Evolutionary conservation across 331 rosid species (phyloP).

Genomic region (Arachis monticola): DNA sequence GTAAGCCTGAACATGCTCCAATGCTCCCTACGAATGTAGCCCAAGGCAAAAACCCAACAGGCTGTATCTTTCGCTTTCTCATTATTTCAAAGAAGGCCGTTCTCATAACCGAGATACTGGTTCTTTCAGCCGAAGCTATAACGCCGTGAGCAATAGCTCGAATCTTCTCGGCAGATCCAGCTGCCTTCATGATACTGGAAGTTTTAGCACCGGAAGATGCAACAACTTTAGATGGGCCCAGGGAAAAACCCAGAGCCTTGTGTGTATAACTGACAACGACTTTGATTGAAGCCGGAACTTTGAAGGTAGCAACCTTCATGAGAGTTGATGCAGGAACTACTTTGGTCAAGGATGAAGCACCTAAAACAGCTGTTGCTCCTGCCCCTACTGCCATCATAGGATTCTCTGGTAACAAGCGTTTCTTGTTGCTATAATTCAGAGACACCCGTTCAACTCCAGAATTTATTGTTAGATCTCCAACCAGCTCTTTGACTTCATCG

Average conservation of each 20-base stretch:
- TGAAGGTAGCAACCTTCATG: slow-evolving; percentile 61
- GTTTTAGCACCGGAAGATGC: slow-evolving; percentile 68
- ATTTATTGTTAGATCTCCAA: slow-evolving; percentile 48
- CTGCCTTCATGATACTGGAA: slow-evolving; percentile 62
- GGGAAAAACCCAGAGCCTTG: slow-evolving; percentile 50
- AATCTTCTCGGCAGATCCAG: slow-evolving; percentile 75
- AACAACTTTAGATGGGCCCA: slow-evolving; percentile 65
- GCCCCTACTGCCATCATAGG: slow-evolving; percentile 87
- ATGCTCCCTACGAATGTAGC: slow-evolving; percentile 76
- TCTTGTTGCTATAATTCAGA: slow-evolving; percentile 51
- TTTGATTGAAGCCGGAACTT: slow-evolving; percentile 70
- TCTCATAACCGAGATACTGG: slow-evolving; percentile 83
- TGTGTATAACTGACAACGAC: slow-evolving; percentile 62
- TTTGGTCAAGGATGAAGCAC: slow-evolving; percentile 82
- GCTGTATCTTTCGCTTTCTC: slow-evolving; percentile 63
- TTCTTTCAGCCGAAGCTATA: slow-evolving; percentile 78
- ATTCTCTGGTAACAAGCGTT: slow-evolving; percentile 54
- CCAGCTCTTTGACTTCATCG: slow-evolving; percentile 59
- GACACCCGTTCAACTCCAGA: slow-evolving; percentile 49
- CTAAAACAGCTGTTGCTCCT: slow-evolving; percentile 79
- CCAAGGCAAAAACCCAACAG: slow-evolving; percentile 72
- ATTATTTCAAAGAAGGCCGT: slow-evolving; percentile 83
- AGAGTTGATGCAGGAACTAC: slow-evolving; percentile 69
- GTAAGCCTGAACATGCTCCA: slow-evolving; percentile 70
- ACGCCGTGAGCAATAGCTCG: slow-evolving; percentile 67